A percentile compares a stretch with the other conserved stretches of the same genome.
Conservation (phyloP, 495 filamentous ascomycete species). For the Aspergillus bertholletiae region DNA sequence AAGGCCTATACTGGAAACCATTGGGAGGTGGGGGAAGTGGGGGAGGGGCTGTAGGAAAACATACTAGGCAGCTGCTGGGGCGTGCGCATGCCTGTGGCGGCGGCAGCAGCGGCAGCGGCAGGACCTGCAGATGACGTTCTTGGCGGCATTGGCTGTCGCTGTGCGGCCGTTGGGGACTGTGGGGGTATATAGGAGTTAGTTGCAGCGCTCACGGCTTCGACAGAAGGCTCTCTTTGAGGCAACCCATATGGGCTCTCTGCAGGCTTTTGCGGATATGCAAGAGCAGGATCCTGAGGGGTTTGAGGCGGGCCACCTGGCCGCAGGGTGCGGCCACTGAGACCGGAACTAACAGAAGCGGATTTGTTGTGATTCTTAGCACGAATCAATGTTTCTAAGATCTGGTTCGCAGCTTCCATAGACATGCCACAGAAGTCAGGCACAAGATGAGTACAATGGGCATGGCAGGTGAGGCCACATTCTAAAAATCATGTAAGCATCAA, state of each 20-base stretch:
- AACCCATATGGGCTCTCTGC: constrained; percentile 48
- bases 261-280: constrained; percentile 42
- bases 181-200: constrained; percentile 41
- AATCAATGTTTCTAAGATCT: constrained; percentile 63
- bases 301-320: constrained; percentile 50
- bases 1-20: neutral
- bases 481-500: constrained; percentile 24
- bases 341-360: constrained; percentile 44
- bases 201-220: constrained; percentile 46
- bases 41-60: constrained; percentile 8
- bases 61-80: constrained; percentile 36
- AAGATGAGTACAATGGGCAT: constrained; percentile 87
- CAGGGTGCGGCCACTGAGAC: constrained; percentile 63
- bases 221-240: constrained; percentile 41
- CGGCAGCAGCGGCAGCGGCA: constrained; percentile 33
- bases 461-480: constrained; percentile 92
- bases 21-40: neutral
- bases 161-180: constrained; percentile 39
- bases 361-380: constrained; percentile 45
- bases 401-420: constrained; percentile 95
- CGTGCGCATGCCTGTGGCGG: constrained; percentile 29
- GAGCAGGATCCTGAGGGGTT: constrained; percentile 45
- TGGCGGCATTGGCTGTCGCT: constrained; percentile 34
- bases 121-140: constrained; percentile 30
- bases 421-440: constrained; percentile 99